Percentiles rank a stretch among this genome's conserved stretches.
Evolutionary conservation across 2,329 filamentous ascomycete species (phyloP).

Genomic region (Penicillium italicum): DNA sequence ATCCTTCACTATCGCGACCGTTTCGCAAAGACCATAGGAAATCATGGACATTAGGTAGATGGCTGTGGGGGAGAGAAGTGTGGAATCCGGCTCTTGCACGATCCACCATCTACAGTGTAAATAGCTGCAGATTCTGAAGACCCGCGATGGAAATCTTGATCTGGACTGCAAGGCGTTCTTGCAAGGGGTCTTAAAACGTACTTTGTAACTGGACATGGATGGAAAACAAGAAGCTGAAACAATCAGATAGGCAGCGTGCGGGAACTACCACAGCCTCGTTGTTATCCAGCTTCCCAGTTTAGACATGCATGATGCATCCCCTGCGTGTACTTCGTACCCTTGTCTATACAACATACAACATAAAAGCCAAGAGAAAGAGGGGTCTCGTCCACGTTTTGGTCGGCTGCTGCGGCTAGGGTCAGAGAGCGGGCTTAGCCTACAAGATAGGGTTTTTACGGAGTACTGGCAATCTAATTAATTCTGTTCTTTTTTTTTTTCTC

Average conservation of each 20-base stretch:
- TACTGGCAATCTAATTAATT: background rate
- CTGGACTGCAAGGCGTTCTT: conserved; percentile 1
- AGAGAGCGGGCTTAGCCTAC: background rate
- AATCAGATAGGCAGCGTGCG: background rate
- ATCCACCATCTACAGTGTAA: background rate
- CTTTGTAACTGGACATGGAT: background rate
- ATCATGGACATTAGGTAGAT: background rate
- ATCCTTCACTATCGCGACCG: background rate
- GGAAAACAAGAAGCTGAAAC: background rate
- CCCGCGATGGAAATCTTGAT: background rate
- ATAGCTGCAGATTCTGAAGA: background rate
- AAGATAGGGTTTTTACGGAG: background rate
- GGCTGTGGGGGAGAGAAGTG: background rate
- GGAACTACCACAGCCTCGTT: conserved; percentile 1
- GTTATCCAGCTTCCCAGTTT: conserved; percentile 4
- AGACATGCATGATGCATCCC: background rate
- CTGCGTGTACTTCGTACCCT: background rate
- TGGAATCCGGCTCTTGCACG: background rate
- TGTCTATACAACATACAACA: background rate
- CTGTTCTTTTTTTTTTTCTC: background rate
- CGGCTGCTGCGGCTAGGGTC: conserved; percentile 5
- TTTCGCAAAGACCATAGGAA: background rate
- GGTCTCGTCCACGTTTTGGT: background rate
- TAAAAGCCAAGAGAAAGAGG: background rate
- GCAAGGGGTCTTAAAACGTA: background rate